Evolutionary conservation across 1,139 yeast genomes (phyloP), one percentile per base, ranked within the genome.

Genomic region (Suhomyces bolitotheri): DNA sequence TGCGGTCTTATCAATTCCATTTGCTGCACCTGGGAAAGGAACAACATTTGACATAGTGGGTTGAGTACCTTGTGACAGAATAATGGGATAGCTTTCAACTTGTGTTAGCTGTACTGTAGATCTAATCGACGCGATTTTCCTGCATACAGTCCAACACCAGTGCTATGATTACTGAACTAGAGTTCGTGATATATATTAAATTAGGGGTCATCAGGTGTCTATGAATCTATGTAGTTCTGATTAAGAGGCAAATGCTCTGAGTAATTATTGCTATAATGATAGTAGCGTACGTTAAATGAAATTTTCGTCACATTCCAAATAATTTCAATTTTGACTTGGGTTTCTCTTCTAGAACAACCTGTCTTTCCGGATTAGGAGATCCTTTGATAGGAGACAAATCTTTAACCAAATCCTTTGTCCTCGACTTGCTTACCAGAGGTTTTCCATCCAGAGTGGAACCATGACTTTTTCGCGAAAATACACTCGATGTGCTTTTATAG

Each of bases 1-100:
- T 25, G 48, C 54, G 12, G 49, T 17, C 31, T 54, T 54, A 28
- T 59, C 53, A 37, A 50, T 52, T 9, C 49, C 45, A 8, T 40
- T 33, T 35, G 56, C 38, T 20, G 54, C 28, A 5, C 41, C 47
- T 10, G 46, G 39, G 37, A 61, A 57, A 7, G 21, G 33, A 16
- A 29, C 31, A 7, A 36, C 23, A 11, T 25, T 29, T n/a, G 29
- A 25, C 44, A 38, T 37, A n/a, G 14, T 30, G 32, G 23, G 15
- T 20, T 6, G n/a, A n/a, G n/a, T n/a, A n/a, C n/a, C n/a, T 15
- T 27, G 19, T 23, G 10, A 15, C 22, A 13, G 27, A 16, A 12
- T 17, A 20, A 13, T 24, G 9, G 10, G 12, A 16, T 25, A 6
- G n/a, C n/a, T n/a, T n/a, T n/a, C n/a, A n/a, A n/a, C n/a, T n/a